phyloP scores from a whole-genome alignment of 441 rosid genomes.

The Theobroma grandiflorum region DNA sequence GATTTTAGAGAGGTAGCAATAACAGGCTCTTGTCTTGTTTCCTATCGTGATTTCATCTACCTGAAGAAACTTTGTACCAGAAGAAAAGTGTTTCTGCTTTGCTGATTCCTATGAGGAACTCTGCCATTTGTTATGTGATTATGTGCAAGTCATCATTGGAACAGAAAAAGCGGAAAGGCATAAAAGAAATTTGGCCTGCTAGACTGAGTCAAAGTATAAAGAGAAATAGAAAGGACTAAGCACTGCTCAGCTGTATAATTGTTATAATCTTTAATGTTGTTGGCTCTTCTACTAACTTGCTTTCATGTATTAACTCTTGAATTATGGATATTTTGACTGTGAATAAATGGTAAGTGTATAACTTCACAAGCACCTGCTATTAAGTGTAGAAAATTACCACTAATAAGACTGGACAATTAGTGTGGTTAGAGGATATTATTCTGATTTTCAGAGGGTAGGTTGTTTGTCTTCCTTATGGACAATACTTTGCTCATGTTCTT shows the following conservation, averaged over 20 bases:
- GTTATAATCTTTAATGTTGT: neutral
- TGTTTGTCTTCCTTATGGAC: neutral
- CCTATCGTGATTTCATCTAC: neutral
- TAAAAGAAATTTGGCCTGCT: neutral
- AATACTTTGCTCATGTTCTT: neutral
- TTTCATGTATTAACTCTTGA: neutral
- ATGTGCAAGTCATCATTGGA: neutral
- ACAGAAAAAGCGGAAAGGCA: neutral
- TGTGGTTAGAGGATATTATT: neutral
- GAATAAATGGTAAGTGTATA: neutral
- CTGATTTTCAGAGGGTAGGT: slow-evolving; percentile 1
- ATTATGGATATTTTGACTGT: neutral
- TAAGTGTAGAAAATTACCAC: neutral
- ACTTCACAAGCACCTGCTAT: neutral
- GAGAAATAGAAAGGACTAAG: neutral
- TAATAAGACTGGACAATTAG: neutral
- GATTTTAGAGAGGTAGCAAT: neutral
- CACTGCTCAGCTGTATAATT: neutral
- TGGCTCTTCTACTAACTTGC: neutral
- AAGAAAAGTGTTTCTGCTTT: neutral
- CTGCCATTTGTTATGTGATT: slow-evolving; percentile 13
- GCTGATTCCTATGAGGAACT: neutral
- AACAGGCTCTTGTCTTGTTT: neutral
- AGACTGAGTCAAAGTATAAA: neutral
- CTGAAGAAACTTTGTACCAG: neutral